phyloP scores from a whole-genome alignment of 352 stramenopile genomes.

The Blastocystis sp. region DNA sequence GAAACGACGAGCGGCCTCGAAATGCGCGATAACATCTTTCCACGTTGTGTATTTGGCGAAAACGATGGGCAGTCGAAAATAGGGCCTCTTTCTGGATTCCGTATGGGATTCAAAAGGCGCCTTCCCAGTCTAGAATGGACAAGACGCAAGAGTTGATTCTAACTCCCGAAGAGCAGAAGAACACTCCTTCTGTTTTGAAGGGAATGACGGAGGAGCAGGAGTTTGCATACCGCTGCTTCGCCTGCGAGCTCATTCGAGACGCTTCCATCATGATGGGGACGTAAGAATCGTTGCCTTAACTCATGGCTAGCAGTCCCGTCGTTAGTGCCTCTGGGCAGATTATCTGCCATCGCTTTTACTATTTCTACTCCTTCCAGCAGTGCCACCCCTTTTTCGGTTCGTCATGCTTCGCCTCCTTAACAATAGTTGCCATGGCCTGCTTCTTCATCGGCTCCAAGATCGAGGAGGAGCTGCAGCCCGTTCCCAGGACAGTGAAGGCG shows the following conservation, averaged over 20 bases:
- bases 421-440: conserved; percentile 56
- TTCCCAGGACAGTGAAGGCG: not conserved
- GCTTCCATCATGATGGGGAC: not conserved
- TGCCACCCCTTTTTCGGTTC: conserved; percentile 61
- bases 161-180: conserved; percentile 25
- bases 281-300: too few relatives aligned
- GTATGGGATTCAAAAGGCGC: too few relatives aligned
- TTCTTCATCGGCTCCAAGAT: conserved; percentile 69
- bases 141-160: conserved; percentile 18
- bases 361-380: conserved; percentile 64
- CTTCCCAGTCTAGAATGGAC: not conserved
- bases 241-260: conserved; percentile 68
- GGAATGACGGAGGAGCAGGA: conserved; percentile 41
- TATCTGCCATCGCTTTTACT: conserved; percentile 66
- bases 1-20: not conserved
- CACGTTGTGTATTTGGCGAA: too few relatives aligned
- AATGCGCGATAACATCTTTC: not conserved
- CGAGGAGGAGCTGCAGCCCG: conserved; percentile 55
- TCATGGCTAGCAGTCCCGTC: conserved; percentile 40
- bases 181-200: conserved; percentile 28
- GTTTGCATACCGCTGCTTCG: conserved; percentile 64
- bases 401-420: conserved; percentile 11
- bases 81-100: too few relatives aligned
- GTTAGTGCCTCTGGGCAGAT: conserved; percentile 69
- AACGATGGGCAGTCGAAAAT: too few relatives aligned